phyloP scores from a whole-genome alignment of 148 eudicot genomes.

The Nyssa sinensis region DNA sequence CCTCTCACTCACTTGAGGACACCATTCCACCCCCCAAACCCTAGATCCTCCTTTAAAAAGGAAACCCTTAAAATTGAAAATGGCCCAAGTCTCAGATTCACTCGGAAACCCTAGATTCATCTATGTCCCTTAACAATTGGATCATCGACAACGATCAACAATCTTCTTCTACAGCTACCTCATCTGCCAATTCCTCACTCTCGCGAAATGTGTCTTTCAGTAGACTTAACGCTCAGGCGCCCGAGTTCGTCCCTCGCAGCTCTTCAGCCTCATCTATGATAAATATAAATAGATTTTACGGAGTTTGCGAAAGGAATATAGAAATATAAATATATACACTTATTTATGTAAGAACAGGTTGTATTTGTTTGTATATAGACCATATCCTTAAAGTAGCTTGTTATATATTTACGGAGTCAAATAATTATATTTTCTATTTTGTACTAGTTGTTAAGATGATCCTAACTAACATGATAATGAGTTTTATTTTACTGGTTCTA shows the following conservation, averaged over 20 bases:
- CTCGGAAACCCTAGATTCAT: constrained; percentile 33
- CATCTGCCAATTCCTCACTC: constrained; percentile 35
- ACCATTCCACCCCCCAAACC: constrained; percentile 11
- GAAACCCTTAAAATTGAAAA: constrained; percentile 30
- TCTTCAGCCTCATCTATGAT: constrained; percentile 20
- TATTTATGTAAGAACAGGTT: too few species aligned
- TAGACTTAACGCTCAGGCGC: constrained; percentile 70
- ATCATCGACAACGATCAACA: background rate
- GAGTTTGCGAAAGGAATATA: too few species aligned
- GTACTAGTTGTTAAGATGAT: too few species aligned
- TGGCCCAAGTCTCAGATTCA: constrained; percentile 24
- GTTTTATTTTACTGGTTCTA: too few species aligned
- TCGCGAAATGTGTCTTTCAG: constrained; percentile 45
- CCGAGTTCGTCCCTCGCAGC: constrained; percentile 62
- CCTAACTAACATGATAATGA: too few species aligned
- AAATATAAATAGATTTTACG: too few species aligned
- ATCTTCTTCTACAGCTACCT: constrained; percentile 3
- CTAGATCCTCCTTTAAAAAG: too few species aligned
- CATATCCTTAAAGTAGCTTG: too few species aligned
- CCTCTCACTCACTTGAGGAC: background rate
- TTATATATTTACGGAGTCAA: too few species aligned
- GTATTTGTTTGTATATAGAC: too few species aligned
- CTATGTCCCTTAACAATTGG: background rate
- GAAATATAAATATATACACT: too few species aligned
- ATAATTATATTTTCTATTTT: too few species aligned